Percentiles rank a stretch among this genome's conserved stretches.
phyloP scores from a whole-genome alignment of 2,329 filamentous ascomycete species.

The Capronia epimyces region DNA sequence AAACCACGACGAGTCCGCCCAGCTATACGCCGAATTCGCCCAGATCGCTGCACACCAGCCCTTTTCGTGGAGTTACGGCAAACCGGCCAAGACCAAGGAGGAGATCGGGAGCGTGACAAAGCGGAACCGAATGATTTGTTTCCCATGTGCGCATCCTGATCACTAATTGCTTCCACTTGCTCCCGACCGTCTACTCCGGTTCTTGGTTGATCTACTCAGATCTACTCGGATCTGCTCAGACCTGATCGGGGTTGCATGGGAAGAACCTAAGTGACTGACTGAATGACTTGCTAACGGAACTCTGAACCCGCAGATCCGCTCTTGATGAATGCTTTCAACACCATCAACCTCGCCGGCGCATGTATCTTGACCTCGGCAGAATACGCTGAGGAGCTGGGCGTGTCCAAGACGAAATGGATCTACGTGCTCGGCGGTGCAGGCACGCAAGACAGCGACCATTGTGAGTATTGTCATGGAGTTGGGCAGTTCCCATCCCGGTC shows the following conservation, averaged over 20 bases:
- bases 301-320: too few species aligned
- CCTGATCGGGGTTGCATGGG: neutral
- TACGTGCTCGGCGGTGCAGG: constrained; percentile 61
- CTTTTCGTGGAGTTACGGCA: constrained; percentile 55
- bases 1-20: constrained; percentile 56
- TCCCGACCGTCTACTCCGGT: too few species aligned
- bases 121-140: constrained; percentile 63
- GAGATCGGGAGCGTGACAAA: constrained; percentile 51
- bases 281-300: constrained; percentile 21
- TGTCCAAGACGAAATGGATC: constrained; percentile 55
- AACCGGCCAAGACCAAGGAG: constrained; percentile 42
- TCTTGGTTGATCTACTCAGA: neutral
- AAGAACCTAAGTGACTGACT: too few species aligned
- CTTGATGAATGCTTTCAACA: constrained; percentile 68
- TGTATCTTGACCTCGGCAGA: constrained; percentile 56
- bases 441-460: constrained; percentile 53
- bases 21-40: constrained; percentile 58
- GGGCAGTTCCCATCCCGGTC: too few species aligned
- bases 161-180: neutral
- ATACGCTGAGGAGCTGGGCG: constrained; percentile 50
- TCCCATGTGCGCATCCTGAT: constrained; percentile 50
- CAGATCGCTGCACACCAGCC: constrained; percentile 50
- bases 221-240: neutral
- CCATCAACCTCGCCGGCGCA: constrained; percentile 58
- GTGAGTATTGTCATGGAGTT: constrained; percentile 36